Percentiles rank a stretch among this genome's conserved stretches.
Evolutionary conservation across 305 asterid genomes (phyloP).

Genomic region (Solanum hybrid): DNA sequence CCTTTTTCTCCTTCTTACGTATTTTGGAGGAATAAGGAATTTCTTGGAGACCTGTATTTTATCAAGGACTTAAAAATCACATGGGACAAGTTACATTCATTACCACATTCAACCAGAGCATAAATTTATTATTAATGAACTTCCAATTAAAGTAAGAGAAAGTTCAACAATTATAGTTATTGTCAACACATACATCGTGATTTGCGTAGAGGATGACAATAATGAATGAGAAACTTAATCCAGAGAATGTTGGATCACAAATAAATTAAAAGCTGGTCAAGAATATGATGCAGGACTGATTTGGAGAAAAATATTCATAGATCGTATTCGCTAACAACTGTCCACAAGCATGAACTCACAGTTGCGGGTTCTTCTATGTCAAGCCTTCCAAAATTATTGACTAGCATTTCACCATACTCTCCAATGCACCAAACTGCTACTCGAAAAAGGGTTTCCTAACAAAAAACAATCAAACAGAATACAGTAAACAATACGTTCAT

Average conservation of each 20-base stretch:
- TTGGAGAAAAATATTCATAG: neutral
- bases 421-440: slow-evolving; percentile 99
- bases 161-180: neutral
- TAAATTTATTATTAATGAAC: neutral
- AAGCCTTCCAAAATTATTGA: slow-evolving; percentile 63
- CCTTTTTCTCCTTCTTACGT: neutral
- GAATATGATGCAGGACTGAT: neutral
- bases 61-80: neutral
- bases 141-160: neutral
- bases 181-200: neutral
- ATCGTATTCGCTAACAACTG: neutral
- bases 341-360: slow-evolving; percentile 44
- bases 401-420: slow-evolving; percentile 91
- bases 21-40: neutral
- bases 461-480: slow-evolving; percentile 7
- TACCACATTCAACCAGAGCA: neutral
- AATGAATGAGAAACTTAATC: neutral
- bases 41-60: neutral
- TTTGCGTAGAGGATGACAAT: neutral
- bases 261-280: neutral
- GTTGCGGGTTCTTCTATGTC: slow-evolving; percentile 72
- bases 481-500: neutral
- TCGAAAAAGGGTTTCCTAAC: slow-evolving; percentile 82
- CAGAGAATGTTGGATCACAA: neutral
- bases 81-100: neutral